Base-by-base conservation (phyloP, 2,329 filamentous ascomycete species). In the Aspergillus pseudonomiae region DNA sequence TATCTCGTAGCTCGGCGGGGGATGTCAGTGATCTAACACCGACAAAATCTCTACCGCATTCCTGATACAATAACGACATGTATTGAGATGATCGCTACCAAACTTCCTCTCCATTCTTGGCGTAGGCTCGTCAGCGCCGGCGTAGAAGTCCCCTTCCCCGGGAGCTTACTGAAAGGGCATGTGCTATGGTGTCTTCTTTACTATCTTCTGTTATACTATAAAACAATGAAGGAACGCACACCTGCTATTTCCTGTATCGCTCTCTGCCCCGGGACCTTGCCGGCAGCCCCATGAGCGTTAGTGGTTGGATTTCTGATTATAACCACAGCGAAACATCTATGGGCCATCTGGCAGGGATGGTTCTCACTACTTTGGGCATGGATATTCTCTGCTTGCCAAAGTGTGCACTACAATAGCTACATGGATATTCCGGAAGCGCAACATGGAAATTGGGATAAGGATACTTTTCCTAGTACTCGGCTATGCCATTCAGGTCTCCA, bases 381-480 rank as follows among this genome's bases (percentile, higher is more conserved):
- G 45, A 5, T 5, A 11, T 26, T 7, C 21, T 48, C 12, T 48
- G 45, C 24, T 28, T 14, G 6, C 28, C 21, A 48, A 28, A 26
- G 24, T 48, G 10, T 59, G 82, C 6, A 28, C 45, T 7, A 16
- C 6, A 14, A 26, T 24, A 14, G 11, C 79, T 0, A 76, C 78
- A 24, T 89, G 88, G 84, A 78, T 91, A 60, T 85, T 88, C 70
- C 77, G 91, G 52, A 88, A 86, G 69, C 72, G 90, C 6, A 68
- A 87, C 21, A 77, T 85, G 14, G 88, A 88, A 0, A 59, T 89
- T 5, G 89, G 89, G 21, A 16, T 83, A 86, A 3, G 90, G 89
- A 2, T 82, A 90, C 60, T 78, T 91, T 89, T 90, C 75, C 85
- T 89, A 0, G 80, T 84, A n/a, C 85, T 90, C 77, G 82, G 81